Percentiles rank a stretch among this genome's conserved stretches.
Evolutionary conservation across 208 protist genomes (phyloP).

Genomic region (Acanthamoeba royreba): DNA sequence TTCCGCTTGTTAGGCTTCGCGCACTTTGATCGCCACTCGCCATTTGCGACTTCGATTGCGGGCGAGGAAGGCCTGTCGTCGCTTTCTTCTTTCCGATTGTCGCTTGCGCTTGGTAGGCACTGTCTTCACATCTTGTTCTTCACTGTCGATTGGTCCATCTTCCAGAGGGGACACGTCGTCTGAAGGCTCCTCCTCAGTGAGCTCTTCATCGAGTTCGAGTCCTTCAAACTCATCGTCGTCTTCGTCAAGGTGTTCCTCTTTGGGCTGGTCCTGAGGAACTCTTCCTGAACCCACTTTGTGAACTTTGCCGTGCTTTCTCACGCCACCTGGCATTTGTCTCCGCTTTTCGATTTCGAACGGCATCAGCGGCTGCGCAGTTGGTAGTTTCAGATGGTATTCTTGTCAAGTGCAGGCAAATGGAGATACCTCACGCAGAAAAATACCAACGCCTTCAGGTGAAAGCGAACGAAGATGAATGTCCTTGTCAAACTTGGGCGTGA

Average conservation of each 20-base stretch:
- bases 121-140: background rate
- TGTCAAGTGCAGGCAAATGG: background rate
- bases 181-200: background rate
- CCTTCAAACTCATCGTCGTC: background rate
- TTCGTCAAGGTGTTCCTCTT: background rate
- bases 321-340: background rate
- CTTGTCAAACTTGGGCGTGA: background rate
- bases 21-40: background rate
- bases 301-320: background rate
- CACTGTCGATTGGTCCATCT: background rate
- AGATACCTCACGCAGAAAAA: background rate
- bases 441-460: background rate
- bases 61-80: background rate
- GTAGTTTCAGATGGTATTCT: background rate
- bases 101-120: too few species aligned
- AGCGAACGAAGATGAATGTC: background rate
- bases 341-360: slow-evolving; percentile 29
- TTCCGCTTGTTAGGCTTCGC: background rate
- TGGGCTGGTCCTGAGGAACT: background rate
- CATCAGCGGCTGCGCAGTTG: background rate
- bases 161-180: too few species aligned
- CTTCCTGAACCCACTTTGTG: background rate
- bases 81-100: background rate
- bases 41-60: background rate
- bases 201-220: background rate